Conservation (phyloP, 805 yeast species). For the Henningerozyma blattae region DNA sequence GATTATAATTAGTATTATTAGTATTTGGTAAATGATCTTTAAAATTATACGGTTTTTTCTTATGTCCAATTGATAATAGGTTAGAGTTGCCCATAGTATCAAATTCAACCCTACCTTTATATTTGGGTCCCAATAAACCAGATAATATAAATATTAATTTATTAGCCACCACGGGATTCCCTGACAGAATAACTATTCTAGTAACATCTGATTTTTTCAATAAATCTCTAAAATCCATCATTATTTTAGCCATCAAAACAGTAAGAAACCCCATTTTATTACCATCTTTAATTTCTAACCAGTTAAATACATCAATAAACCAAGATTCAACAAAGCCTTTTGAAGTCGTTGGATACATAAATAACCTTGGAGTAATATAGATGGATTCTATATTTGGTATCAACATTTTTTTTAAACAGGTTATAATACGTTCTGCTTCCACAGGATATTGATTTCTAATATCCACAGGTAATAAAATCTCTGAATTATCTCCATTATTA, state of each 20-base stretch:
- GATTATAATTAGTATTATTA: background rate
- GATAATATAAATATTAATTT: slow-evolving; percentile 42
- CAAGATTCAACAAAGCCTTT: slow-evolving; percentile 24
- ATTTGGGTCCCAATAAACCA: slow-evolving; percentile 33
- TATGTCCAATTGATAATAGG: no score
- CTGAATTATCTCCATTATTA: background rate
- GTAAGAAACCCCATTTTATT: slow-evolving; percentile 21
- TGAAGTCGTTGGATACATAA: slow-evolving; percentile 23
- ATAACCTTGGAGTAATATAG: slow-evolving; percentile 26
- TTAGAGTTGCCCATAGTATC: no score
- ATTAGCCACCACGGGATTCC: slow-evolving; percentile 49
- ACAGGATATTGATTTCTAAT: slow-evolving; percentile 8
- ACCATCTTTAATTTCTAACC: slow-evolving; percentile 34
- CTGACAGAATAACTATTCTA: slow-evolving; percentile 44
- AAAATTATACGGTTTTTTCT: background rate
- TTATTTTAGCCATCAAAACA: slow-evolving; percentile 17
- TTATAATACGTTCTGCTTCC: slow-evolving; percentile 16
- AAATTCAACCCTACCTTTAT: slow-evolving; percentile 7
- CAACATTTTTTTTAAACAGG: slow-evolving; percentile 17
- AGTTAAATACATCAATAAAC: slow-evolving; percentile 29
- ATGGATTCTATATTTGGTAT: slow-evolving; percentile 22
- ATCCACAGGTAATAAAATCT: slow-evolving; percentile 2
- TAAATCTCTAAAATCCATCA: slow-evolving; percentile 15
- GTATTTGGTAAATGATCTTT: background rate
- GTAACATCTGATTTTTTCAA: slow-evolving; percentile 25